A percentile compares a stretch with the other conserved stretches of the same genome.
Conservation (phyloP, 257 asterid species). For the Jacaranda mimosifolia region DNA sequence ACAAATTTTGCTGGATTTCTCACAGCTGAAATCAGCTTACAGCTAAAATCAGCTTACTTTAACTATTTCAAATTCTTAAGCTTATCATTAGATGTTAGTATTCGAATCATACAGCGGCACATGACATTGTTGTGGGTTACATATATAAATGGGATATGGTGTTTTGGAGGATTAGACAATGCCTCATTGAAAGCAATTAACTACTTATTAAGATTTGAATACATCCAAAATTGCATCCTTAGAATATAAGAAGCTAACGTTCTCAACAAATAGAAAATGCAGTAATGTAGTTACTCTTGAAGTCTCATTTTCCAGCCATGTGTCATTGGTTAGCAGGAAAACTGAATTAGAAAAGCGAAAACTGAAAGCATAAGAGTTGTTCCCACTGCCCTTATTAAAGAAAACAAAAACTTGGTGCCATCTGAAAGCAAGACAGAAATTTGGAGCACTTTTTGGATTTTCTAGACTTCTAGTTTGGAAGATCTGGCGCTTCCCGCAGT, state of each 20-base stretch:
- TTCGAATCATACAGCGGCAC: too few species aligned
- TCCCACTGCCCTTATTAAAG: neutral
- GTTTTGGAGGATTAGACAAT: neutral
- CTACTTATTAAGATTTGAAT: constrained; percentile 5
- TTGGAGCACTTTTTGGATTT: neutral
- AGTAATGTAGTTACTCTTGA: constrained; percentile 21
- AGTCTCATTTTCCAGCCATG: neutral
- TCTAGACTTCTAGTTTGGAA: neutral
- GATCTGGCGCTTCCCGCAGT: neutral
- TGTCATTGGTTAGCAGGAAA: neutral
- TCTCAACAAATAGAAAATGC: constrained; percentile 5
- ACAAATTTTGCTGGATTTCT: too few species aligned
- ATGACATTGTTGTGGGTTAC: too few species aligned
- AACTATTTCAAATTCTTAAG: too few species aligned
- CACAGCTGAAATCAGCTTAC: too few species aligned
- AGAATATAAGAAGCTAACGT: constrained; percentile 12
- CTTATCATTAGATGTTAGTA: too few species aligned
- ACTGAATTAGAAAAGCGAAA: neutral
- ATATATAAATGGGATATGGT: too few species aligned
- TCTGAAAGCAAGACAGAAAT: neutral
- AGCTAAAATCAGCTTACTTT: too few species aligned
- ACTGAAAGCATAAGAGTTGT: neutral
- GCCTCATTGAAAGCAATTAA: constrained; percentile 1
- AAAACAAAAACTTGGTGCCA: neutral
- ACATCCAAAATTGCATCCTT: neutral